Base-by-base conservation (phyloP, 139 green algal genomes). In the Asterochloris erici region DNA sequence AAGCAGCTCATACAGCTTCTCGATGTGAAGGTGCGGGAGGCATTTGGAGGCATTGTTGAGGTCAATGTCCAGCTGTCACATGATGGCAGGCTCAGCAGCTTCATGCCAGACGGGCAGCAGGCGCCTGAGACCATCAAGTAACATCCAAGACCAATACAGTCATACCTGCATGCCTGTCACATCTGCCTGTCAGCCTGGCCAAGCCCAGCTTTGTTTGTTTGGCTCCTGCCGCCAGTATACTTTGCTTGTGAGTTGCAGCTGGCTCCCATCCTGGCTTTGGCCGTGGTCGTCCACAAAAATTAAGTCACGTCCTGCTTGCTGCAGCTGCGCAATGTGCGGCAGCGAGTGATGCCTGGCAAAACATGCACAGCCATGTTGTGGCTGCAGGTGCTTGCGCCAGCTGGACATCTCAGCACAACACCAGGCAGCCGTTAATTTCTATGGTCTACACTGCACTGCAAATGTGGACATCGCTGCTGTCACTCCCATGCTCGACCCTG, bases 361-460 rank as follows among this genome's bases (percentile, higher is more conserved):
- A 47, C 21, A 38, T n/a, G 15, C 21, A 54, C 19, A 54, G 17
- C 10, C 70, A 76, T 27, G 17, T 16, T 27, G 26, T 29, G 16
- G 17, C 12, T 79, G 27, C 70, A 68, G 84, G 28, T 91, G 88
- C 84, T n/a, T 91, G 69, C 85, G 87, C 24, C 77, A 80, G 70
- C 77, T 47, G 47, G 70, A 87, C 85, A 47, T 84, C 11, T 81
- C 73, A 68, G 62, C 13, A 63, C 68, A 29, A 73, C 87, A 81
- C 29, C 74, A 74, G 19, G 63, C 66, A 24, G 29, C 71, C 12
- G 79, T 87, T 61, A 68, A 81, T 2, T 91, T 79, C 71, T 91
- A 83, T 85, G 83, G 86, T 14, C 71, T 63, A 23, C 63, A 68
- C 2, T 91, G 88, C 78, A 78, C 84, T 14, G 82, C 87, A 23